Percentiles rank a stretch among this genome's conserved stretches.
Conservation (phyloP, 352 stramenopile species). For the Globisporangium orthogonon region DNA sequence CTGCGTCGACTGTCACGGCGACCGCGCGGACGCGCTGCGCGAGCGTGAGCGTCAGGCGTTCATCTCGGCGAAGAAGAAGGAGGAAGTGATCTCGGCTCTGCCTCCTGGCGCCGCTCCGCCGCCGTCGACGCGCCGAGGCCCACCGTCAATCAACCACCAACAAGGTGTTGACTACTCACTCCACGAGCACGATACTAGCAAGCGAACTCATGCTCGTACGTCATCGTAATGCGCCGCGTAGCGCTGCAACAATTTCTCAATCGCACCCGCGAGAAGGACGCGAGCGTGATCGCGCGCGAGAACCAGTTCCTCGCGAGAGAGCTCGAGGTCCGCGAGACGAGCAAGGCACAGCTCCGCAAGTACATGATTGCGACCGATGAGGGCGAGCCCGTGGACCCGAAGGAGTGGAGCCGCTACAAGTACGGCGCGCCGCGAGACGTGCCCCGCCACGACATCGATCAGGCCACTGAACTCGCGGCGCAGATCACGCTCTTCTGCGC, state of each 20-base stretch:
- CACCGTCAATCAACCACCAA: constrained; percentile 42
- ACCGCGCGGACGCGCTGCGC: constrained; percentile 36
- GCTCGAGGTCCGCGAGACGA: constrained; percentile 45
- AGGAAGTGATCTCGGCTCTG: not conserved
- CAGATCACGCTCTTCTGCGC: constrained; percentile 53
- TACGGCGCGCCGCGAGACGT: constrained; percentile 34
- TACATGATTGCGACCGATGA: constrained; percentile 69
- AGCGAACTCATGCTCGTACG: no score
- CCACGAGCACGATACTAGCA: no score
- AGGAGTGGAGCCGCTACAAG: constrained; percentile 61
- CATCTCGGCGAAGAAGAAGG: constrained; percentile 9
- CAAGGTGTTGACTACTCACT: constrained; percentile 20
- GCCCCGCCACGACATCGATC: constrained; percentile 38
- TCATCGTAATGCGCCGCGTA: not conserved
- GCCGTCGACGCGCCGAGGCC: constrained; percentile 20
- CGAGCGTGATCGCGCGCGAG: constrained; percentile 32
- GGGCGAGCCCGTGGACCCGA: constrained; percentile 44
- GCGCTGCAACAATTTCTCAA: constrained; percentile 44
- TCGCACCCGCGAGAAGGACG: constrained; percentile 32
- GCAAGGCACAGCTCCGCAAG: constrained; percentile 47
- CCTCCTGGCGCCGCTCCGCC: not conserved
- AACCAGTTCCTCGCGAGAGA: constrained; percentile 56
- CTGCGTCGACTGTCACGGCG: constrained; percentile 60
- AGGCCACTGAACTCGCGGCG: constrained; percentile 35
- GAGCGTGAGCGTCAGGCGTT: constrained; percentile 37